Base-by-base conservation (phyloP, 306 rosid species). In the Rosa rugosa region DNA sequence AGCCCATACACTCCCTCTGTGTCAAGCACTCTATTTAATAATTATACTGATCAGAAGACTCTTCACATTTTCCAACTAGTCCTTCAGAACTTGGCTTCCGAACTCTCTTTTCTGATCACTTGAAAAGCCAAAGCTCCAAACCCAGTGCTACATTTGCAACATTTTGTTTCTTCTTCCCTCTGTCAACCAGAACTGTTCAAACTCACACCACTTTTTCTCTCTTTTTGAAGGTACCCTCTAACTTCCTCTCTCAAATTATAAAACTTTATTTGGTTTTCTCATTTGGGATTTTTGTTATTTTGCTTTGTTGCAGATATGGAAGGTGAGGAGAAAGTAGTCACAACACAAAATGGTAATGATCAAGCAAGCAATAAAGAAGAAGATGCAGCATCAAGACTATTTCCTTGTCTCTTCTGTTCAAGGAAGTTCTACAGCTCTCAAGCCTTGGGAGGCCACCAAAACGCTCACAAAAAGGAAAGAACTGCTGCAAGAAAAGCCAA, bases 391-490 rank as follows among this genome's bases (percentile, higher is more conserved):
- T 80, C 90, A n/a, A 85, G 90, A 77, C 80, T 90, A 11, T 93
- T 93, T 79, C 91, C 92, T 2, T 93, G 98, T 75, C 68, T 75
- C 36, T 90, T 93, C 79, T 91, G 98, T 71, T 81, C 97, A 80
- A 93, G 95, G 87, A 89, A 86, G 71, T 93, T 91, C 40, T 85
- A 84, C 82, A 93, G 91, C 73, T 93, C 97, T 68, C 98, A 93
- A 80, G 97, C 98, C 25, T 81, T 91, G 69, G 98, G 97, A 45
- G 98, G 97, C 25, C 98, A 93, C 83, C 98, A 93, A 88, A 93
- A 93, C 74, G 97, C 95, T 67, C 98, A 93, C 89, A 93, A 90
- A 80, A 93, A 86, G 49, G 98, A 91, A 76, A 86, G 98, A 76
- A 91, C 80, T 2, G 97, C 97, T 1, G 93, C 92, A 5, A 88